Percentiles rank a stretch among this genome's conserved stretches.
These are phyloP conservation scores for Nannochloropsis salina DNA, from an alignment of 108 stramenopile genomes.

Conservation along the genomic window DNA sequence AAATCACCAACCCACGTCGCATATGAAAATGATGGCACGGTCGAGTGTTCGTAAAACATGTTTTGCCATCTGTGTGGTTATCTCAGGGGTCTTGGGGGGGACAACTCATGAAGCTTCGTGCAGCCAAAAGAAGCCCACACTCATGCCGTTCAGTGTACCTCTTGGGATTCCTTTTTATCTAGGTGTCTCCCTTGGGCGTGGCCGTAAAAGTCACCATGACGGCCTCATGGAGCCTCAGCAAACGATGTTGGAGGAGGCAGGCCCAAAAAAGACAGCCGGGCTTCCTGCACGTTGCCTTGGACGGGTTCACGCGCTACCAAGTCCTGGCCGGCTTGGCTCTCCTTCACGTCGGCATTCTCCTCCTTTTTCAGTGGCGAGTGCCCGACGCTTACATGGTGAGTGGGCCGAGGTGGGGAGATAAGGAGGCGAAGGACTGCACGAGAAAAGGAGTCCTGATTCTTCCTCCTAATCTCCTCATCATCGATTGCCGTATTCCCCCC, in stretches of 20 bases:
- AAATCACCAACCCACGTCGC: no score
- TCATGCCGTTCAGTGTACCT: no score
- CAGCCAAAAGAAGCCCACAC: no score
- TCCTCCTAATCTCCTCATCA: background rate
- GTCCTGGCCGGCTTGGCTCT: background rate
- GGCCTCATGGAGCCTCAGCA: background rate
- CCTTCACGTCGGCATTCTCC: background rate
- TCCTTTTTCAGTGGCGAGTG: background rate
- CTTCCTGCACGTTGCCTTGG: conserved; percentile 19
- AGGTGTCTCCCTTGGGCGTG: no score
- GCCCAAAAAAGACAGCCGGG: background rate
- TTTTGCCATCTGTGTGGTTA: no score
- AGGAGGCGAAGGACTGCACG: background rate
- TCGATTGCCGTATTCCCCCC: background rate
- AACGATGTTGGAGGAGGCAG: background rate
- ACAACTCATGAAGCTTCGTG: no score
- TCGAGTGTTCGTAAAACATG: no score
- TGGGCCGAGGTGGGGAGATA: background rate
- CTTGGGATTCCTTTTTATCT: no score
- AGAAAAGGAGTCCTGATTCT: background rate
- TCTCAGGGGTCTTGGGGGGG: no score
- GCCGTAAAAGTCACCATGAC: background rate
- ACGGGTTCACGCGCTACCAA: conserved; percentile 8
- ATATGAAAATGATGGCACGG: no score
- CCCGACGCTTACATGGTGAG: conserved; percentile 13